Evolutionary conservation across 2,329 filamentous ascomycete species (phyloP), one percentile per base, ranked within the genome.

Genomic region (Ophiognomonia clavigignenti-juglandacearum): DNA sequence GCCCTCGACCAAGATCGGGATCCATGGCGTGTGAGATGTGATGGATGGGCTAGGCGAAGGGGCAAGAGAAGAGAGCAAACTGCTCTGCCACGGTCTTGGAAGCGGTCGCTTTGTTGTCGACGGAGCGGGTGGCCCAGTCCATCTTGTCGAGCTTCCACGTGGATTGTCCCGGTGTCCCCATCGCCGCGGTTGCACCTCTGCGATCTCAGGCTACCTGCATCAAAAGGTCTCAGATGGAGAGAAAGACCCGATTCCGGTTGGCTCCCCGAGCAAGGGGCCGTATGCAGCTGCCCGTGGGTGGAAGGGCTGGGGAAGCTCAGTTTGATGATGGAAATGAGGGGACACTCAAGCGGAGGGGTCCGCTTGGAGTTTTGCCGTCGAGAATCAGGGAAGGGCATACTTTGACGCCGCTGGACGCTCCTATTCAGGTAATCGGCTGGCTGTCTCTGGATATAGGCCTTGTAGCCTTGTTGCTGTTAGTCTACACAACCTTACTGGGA

Each of bases 151-250:
- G 5, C 32, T 19, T 26, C 44, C 35, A 39, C 23, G n/a, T 26
- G 44, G 41, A 18, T 29, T n/a, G n/a, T n/a, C n/a, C n/a, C n/a
- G n/a, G n/a, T n/a, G n/a, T n/a, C n/a, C n/a, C 11, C 3, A 23
- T 22, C 18, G 19, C 11, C 36, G 36, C 11, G 36, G n/a, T 18
- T 16, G 5, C n/a, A 18, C 23, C 19, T 48, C 29, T 35, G 19
- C 41, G 36, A 44, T 48, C 42, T 26, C 23, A 44, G 45, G 48
- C 48, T 47, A 47, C 45, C 36, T 51, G 48, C 45, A 34, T 43
- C 44, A n/a, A 31, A 37, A 26, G 34, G 48, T 35, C 34, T 36
- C 40, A 51, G 48, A 48, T 48, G n/a, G 36, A 13, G 39, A 39
- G 38, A 42, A 44, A 37, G 13, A 47, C 29, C 42, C 44, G 29